Evolutionary conservation across 2,329 filamentous ascomycete genomes (phyloP).

Genomic region (Acrocalymma vagum): DNA sequence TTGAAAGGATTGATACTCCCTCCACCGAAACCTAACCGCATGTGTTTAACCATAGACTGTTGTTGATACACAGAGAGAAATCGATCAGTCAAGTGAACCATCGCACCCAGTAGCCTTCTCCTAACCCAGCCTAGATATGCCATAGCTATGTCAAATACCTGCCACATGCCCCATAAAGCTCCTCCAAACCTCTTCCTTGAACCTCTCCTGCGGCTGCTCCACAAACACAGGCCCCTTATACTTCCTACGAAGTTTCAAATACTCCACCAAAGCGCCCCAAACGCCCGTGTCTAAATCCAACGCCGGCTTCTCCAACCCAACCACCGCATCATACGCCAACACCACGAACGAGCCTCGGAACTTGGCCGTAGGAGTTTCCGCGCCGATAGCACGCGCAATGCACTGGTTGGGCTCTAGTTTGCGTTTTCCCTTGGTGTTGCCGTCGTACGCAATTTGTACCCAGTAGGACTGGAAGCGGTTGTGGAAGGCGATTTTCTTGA

Average conservation of each 20-base stretch:
- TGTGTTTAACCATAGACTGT: too few relatives aligned
- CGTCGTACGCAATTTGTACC: slow-evolving; percentile 20
- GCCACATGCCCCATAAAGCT: slow-evolving; percentile 3
- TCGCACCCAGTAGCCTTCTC: too few relatives aligned
- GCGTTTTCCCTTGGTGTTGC: slow-evolving; percentile 6
- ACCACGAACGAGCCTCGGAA: slow-evolving; percentile 17
- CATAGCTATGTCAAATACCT: too few relatives aligned
- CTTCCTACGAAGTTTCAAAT: slow-evolving; percentile 16
- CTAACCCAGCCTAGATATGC: too few relatives aligned
- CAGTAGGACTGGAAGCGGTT: slow-evolving; percentile 13
- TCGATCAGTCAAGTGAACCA: too few relatives aligned
- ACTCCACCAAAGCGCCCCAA: slow-evolving; percentile 13
- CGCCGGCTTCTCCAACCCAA: slow-evolving; percentile 15
- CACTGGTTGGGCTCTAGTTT: slow-evolving; percentile 1
- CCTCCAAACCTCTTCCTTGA: slow-evolving; percentile 9
- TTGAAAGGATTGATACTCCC: too few relatives aligned
- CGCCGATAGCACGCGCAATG: neutral
- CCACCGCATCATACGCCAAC: slow-evolving; percentile 13
- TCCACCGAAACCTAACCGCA: too few relatives aligned
- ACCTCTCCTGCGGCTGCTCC: slow-evolving; percentile 22
- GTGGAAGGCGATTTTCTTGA: slow-evolving; percentile 19
- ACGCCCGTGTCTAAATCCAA: slow-evolving; percentile 14
- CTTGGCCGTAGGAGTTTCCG: neutral
- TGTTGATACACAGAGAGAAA: too few relatives aligned
- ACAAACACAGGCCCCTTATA: slow-evolving; percentile 21